Conservation (phyloP, 805 yeast genomes). For the Kockiozyma suomiensis region DNA sequence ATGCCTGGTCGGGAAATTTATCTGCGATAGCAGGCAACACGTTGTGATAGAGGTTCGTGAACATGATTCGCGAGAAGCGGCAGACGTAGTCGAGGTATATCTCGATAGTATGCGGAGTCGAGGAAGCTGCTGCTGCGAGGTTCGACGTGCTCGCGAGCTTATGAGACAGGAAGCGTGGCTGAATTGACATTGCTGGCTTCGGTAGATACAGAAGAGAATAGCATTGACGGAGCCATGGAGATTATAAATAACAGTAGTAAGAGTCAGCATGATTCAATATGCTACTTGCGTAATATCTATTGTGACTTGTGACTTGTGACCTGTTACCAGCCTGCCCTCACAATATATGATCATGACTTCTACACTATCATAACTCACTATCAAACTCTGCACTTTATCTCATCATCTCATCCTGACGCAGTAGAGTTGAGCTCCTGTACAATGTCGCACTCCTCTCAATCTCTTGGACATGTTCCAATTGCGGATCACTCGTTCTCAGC, state of each 20-base stretch:
- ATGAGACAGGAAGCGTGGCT: constrained; percentile 31
- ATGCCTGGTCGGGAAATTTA: constrained; percentile 50
- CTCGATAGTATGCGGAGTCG: constrained; percentile 51
- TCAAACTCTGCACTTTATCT: not conserved
- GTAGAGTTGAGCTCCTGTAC: constrained; percentile 46
- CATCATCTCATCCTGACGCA: constrained; percentile 20
- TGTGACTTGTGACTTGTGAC: too few species aligned
- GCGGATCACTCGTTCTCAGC: constrained; percentile 87
- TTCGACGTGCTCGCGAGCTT: constrained; percentile 29
- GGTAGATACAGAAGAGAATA: too few species aligned
- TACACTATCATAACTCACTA: not conserved
- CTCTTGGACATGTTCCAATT: constrained; percentile 80
- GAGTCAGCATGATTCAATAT: too few species aligned
- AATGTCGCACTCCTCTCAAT: constrained; percentile 46
- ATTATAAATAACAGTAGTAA: too few species aligned
- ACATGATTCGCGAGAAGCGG: constrained; percentile 70
- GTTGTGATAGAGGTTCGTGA: constrained; percentile 54
- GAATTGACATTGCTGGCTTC: constrained; percentile 28
- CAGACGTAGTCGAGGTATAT: constrained; percentile 76
- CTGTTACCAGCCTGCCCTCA: too few species aligned
- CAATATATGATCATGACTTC: not conserved
- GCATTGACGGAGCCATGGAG: too few species aligned
- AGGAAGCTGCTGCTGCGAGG: constrained; percentile 31
- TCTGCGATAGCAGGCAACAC: constrained; percentile 56
- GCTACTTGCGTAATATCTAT: too few species aligned